Evolutionary conservation across 179 eudicot species (phyloP).

Genomic region (Corrigiola litoralis): DNA sequence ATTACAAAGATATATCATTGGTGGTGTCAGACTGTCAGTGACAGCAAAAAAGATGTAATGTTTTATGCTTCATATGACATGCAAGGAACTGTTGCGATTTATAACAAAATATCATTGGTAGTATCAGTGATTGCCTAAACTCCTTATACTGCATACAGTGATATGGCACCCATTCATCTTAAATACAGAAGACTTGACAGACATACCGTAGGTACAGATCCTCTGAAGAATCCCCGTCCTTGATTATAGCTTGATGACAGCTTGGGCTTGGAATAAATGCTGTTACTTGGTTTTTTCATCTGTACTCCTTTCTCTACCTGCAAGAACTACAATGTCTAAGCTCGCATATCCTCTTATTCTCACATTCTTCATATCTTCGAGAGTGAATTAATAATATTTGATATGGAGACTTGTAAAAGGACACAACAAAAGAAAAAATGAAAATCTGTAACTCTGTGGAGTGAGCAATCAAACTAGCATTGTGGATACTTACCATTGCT

Average conservation of each 20-base stretch:
- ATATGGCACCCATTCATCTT: not conserved
- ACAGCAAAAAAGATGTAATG: too few relatives aligned
- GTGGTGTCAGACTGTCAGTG: not conserved
- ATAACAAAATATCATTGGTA: not conserved
- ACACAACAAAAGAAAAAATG: not conserved
- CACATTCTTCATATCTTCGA: not conserved
- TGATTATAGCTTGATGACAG: slow-evolving; percentile 34
- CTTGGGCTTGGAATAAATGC: slow-evolving; percentile 33
- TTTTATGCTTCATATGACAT: not conserved
- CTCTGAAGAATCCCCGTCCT: slow-evolving; percentile 24
- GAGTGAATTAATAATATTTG: not conserved
- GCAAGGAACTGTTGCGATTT: not conserved
- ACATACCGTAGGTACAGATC: slow-evolving; percentile 16
- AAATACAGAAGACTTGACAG: not conserved
- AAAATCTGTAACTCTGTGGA: not conserved
- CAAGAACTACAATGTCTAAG: slow-evolving; percentile 12
- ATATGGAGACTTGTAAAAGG: not conserved
- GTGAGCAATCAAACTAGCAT: not conserved
- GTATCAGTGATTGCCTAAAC: not conserved
- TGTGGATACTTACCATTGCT: slow-evolving; percentile 29
- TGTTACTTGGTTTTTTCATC: slow-evolving; percentile 26
- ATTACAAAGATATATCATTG: not conserved
- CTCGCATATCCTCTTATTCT: not conserved
- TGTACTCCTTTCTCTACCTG: slow-evolving; percentile 35
- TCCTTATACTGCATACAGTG: not conserved